Conservation (phyloP, 2,329 filamentous ascomycete species). For the Penicillium palitans region DNA sequence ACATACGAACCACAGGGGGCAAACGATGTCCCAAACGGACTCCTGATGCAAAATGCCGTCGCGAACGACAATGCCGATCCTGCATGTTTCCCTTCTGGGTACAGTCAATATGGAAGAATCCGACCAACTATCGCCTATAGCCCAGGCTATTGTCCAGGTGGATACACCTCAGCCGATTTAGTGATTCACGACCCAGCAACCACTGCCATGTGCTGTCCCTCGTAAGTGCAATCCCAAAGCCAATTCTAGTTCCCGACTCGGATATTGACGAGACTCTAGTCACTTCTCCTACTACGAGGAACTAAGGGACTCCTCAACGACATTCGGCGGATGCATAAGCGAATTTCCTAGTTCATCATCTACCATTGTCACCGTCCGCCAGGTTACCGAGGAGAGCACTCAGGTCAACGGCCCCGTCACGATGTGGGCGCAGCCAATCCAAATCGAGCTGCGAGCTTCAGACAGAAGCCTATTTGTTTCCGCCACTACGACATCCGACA, state of each 20-base stretch:
- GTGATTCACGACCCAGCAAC: constrained; percentile 17
- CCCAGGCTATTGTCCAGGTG: constrained; percentile 29
- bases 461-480: no score
- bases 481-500: no score
- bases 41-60: constrained; percentile 4
- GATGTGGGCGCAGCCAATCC: no score
- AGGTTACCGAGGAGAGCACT: no score
- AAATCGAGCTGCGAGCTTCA: no score
- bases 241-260: background rate
- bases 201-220: constrained; percentile 30
- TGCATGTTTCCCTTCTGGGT: constrained; percentile 5
- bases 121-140: constrained; percentile 19
- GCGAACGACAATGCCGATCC: constrained; percentile 2
- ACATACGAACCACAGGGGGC: constrained; percentile 4
- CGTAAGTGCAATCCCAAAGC: background rate
- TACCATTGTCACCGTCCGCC: no score
- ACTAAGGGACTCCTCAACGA: no score
- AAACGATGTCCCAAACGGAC: background rate
- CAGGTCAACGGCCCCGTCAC: no score
- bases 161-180: constrained; percentile 27
- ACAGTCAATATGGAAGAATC: constrained; percentile 15
- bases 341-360: no score
- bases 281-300: background rate
- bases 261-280: background rate
- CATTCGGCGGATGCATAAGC: no score